phyloP scores from a whole-genome alignment of 106 monocot genomes.

The Dendrobium chrysotoxum region DNA sequence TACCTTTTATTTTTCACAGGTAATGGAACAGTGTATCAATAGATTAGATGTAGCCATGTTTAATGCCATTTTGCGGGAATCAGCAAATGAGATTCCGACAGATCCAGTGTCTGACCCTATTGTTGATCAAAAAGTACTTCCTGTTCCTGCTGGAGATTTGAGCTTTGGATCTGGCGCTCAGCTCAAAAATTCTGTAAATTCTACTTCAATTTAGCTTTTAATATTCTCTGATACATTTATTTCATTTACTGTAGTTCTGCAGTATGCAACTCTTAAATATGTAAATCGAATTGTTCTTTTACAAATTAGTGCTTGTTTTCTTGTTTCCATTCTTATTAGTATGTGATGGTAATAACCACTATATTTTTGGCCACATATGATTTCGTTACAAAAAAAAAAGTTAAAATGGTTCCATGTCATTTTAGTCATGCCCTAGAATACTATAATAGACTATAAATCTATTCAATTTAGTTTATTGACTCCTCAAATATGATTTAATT shows the following conservation, averaged over 20 bases:
- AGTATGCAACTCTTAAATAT: not conserved
- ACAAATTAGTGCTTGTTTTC: not conserved
- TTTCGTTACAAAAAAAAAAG: too few relatives aligned
- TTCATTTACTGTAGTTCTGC: not conserved
- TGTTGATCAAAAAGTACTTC: constrained; percentile 76
- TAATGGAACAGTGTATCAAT: constrained; percentile 87
- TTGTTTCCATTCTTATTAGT: not conserved
- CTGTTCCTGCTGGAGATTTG: constrained; percentile 87
- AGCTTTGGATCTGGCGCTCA: constrained; percentile 98
- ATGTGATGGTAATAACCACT: not conserved
- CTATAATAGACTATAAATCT: too few relatives aligned
- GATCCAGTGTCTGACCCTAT: constrained; percentile 98
- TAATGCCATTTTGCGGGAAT: constrained; percentile 98
- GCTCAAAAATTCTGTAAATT: constrained; percentile 88
- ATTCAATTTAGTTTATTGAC: too few relatives aligned
- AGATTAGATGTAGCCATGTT: constrained; percentile 98
- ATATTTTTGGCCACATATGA: not conserved
- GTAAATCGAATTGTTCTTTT: not conserved
- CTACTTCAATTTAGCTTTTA: not conserved
- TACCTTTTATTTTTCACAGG: constrained; percentile 30
- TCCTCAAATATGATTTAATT: too few relatives aligned
- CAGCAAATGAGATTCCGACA: constrained; percentile 80
- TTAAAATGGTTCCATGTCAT: too few relatives aligned
- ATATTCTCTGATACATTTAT: not conserved
- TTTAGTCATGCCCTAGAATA: too few relatives aligned